These are phyloP conservation scores for Calonectria pteridis DNA, from an alignment of 2,329 filamentous ascomycete species.

Conservation along the genomic window DNA sequence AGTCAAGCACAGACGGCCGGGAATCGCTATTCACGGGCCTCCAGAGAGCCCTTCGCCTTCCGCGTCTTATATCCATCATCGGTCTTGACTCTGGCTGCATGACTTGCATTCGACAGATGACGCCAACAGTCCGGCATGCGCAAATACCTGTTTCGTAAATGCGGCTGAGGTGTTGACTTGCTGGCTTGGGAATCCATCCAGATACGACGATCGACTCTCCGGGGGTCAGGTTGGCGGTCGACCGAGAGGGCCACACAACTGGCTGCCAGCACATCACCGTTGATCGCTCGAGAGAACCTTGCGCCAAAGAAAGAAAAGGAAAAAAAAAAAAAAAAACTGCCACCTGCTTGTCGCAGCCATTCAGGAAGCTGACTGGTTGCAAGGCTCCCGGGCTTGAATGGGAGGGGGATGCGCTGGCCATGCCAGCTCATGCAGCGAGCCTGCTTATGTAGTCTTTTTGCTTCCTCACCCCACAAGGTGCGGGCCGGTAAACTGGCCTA, in stretches of 20 bases:
- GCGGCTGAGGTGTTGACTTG: neutral
- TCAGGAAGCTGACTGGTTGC: conserved; percentile 25
- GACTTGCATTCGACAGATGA: conserved; percentile 23
- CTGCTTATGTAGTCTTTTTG: conserved; percentile 18
- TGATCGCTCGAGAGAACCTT: conserved; percentile 31
- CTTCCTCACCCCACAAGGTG: conserved; percentile 22
- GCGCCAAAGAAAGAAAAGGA: neutral
- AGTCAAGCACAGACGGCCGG: neutral
- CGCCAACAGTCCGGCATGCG: conserved; percentile 15
- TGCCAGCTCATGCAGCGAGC: conserved; percentile 42
- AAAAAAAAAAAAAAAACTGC: neutral
- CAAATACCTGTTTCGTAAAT: conserved; percentile 7
- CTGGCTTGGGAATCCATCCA: neutral
- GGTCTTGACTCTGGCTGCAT: conserved; percentile 11
- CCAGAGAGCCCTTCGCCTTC: conserved; percentile 3
- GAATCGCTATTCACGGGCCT: neutral
- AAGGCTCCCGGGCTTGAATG: conserved; percentile 34
- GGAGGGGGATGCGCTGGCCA: conserved; percentile 43
- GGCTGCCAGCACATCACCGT: conserved; percentile 41
- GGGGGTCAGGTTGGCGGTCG: conserved; percentile 8
- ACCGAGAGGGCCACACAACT: conserved; percentile 8
- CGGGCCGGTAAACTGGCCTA: neutral
- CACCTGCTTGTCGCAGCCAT: conserved; percentile 24
- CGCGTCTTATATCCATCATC: neutral
- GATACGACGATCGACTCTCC: neutral